Evolutionary conservation across 495 filamentous ascomycete species (phyloP), one percentile per base, ranked within the genome.

Genomic region (Penicillium argentinense): DNA sequence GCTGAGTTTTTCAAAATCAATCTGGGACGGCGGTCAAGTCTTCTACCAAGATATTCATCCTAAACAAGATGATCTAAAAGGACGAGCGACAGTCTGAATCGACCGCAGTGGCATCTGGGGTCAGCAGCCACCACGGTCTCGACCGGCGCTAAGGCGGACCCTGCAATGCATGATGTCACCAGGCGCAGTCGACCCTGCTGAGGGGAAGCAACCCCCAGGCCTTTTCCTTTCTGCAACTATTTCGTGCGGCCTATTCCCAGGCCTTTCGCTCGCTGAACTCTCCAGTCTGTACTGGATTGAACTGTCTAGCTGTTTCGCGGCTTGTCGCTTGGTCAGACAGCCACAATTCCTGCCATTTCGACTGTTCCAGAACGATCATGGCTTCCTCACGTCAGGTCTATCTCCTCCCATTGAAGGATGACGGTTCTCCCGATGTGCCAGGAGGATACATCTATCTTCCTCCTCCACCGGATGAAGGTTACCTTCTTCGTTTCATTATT

Each of bases 391-490:
- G 57, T 18, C 63, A 88, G 64, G 80, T 97, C 44, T 93, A 97
- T 68, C 71, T 93, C 53, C 77, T 99, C 40, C 87, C 87, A 39
- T 79, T 99, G 64, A 91, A 86, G 60, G 93, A 99, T 65, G 78
- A 87, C 69, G 95, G 95, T 56, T 85, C 91, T 50, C 95, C 95
- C 27, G 87, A 93, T 71, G 83, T 99, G 27, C 74, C 87, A 2
- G 90, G 89, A 47, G 86, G 84, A 34, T 97, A 95, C 71, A 89
- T 97, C 52, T 95, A 96, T 66, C 74, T 99, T 3, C 85, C 89
- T 1, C 83, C 95, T 19, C 87, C 85, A 34, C 74, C 78, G 2
- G 68, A 78, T 39, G 82, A 81, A 9, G 78, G 86, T 13, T 86
- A 97, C 57, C 77, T 79, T 36, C 76, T 99, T 32, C 84, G 95